Evolutionary conservation across 345 rosid genomes (phyloP), one percentile per base, ranked within the genome.

Genomic region (Heritiera fomes): DNA sequence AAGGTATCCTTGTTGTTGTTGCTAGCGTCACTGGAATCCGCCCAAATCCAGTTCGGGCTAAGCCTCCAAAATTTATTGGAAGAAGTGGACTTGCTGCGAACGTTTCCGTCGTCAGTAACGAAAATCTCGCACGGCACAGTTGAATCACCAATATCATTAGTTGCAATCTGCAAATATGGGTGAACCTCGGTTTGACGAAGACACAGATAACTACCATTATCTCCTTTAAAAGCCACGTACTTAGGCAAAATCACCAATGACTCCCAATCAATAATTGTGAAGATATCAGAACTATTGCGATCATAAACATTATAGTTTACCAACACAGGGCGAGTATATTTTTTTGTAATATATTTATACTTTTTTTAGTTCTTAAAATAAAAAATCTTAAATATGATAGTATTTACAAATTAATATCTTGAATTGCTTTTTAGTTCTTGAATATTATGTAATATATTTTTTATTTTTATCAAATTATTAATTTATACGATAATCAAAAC

Each of bases 211-310:
- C 3, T 12, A 17, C 4, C 28, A 40, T 65, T 41, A 18, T 8
- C 9, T 65, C 70, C 47, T 65, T 65, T 65, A 47, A 65, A 65
- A 4, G 70, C 49, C 70, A 65, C 49, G 40, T 65, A 41, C 49
- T 7, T 65, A 7, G 70, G 70, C 23, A 65, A 23, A 65, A 65
- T 8, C 49, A 65, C n/a, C 3, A 41, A 3, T 0, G 47, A 2
- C 6, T 17, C 23, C 49, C 70, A 65, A 17, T 65, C 70, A 40
- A 65, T 65, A 12, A 38, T 0, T 17, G 5, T 40, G 28, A 65
- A 65, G 23, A 17, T 7, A 65, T 65, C 49, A 34, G 5, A 17
- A n/a, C 10, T 6, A 32, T 56, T 56, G 7, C 1, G 0, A 56
- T 56, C 61, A 20, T 6, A 18, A 18, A 0, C 10, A 2, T 7